Evolutionary conservation across 345 rosid species (phyloP).

Genomic region (Noccaea bulbosa): DNA sequence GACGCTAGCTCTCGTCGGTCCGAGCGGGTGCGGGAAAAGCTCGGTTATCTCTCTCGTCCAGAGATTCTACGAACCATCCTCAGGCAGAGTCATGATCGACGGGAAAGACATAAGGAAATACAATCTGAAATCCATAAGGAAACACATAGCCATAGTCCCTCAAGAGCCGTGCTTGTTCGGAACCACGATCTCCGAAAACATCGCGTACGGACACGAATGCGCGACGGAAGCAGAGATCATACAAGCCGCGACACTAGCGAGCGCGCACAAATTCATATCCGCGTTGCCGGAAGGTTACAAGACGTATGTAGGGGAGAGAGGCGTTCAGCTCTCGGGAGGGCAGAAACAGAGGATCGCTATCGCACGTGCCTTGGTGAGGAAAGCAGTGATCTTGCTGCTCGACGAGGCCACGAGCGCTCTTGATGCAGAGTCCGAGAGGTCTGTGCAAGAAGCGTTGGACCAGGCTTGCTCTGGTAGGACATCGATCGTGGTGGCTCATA

Average conservation of each 20-base stretch:
- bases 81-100: conserved; percentile 86
- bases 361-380: conserved; percentile 81
- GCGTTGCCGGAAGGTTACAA: conserved; percentile 80
- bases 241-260: conserved; percentile 91
- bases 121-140: conserved; percentile 86
- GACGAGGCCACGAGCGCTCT: conserved; percentile 99
- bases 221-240: conserved; percentile 89
- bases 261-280: conserved; percentile 89
- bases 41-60: conserved; percentile 82
- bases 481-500: conserved; percentile 86
- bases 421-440: conserved; percentile 90
- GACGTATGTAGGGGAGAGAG: conserved; percentile 87
- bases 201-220: conserved; percentile 85
- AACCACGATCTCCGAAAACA: conserved; percentile 81
- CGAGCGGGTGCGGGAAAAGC: conserved; percentile 98
- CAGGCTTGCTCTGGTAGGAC: conserved; percentile 92
- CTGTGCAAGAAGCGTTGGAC: conserved; percentile 92
- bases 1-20: conserved; percentile 95
- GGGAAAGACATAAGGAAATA: conserved; percentile 94
- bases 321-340: conserved; percentile 95
- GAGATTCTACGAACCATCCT: conserved; percentile 87
- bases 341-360: conserved; percentile 91
- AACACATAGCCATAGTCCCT: conserved; percentile 90
- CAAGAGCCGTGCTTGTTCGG: conserved; percentile 96
- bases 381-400: conserved; percentile 86